phyloP scores from a whole-genome alignment of 2,329 filamentous ascomycete species.

The Nemania diffusa region DNA sequence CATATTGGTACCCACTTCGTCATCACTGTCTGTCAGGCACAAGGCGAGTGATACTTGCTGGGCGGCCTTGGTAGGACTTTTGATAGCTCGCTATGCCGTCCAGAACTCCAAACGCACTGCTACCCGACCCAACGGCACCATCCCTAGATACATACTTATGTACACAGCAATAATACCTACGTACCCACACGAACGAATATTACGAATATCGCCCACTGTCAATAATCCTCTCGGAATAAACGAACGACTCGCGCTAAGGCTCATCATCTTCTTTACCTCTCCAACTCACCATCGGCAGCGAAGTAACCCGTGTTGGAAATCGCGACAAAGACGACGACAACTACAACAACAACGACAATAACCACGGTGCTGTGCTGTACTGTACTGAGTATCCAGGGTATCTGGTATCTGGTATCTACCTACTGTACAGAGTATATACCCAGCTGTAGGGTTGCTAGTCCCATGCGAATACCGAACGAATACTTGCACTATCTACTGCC shows the following conservation, averaged over 20 bases:
- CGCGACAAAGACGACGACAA: background rate
- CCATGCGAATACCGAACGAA: too few relatives aligned
- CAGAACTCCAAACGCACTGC: slow-evolving; percentile 37
- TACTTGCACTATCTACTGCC: too few relatives aligned
- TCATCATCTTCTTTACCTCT: background rate
- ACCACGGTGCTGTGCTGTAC: too few relatives aligned
- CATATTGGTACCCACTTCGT: background rate
- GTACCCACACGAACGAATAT: slow-evolving; percentile 8
- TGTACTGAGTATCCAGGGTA: too few relatives aligned
- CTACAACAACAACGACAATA: background rate
- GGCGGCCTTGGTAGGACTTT: slow-evolving; percentile 33
- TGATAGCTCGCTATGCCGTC: slow-evolving; percentile 7
- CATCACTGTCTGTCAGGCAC: background rate
- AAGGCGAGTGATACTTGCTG: background rate
- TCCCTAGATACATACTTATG: slow-evolving; percentile 14
- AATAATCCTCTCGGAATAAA: background rate
- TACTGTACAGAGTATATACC: too few relatives aligned
- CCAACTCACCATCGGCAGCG: background rate
- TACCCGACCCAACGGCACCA: slow-evolving; percentile 32
- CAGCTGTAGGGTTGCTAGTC: too few relatives aligned
- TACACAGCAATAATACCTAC: slow-evolving; percentile 8
- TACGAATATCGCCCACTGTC: background rate
- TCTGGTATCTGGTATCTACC: too few relatives aligned
- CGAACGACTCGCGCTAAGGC: background rate
- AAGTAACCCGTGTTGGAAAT: background rate